Conservation (phyloP, 75 land plant genomes). For the Picea glauca region DNA sequence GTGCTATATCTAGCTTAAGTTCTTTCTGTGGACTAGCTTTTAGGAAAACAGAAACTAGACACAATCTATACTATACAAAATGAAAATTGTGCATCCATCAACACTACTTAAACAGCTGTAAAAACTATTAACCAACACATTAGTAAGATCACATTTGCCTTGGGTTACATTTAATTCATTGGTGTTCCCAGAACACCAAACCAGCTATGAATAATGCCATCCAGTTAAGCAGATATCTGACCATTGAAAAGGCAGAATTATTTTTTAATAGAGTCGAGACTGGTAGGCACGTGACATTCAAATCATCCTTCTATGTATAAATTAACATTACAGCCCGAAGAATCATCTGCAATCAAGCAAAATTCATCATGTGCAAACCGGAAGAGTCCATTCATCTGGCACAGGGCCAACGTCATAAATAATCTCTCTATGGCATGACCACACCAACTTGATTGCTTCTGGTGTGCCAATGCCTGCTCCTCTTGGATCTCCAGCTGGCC, state of each 20-base stretch:
- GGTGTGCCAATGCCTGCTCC: conserved; percentile 99
- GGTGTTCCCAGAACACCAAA: conserved; percentile 1
- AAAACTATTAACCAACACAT: neutral
- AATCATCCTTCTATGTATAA: neutral
- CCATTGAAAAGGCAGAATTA: neutral
- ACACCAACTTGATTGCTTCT: conserved; percentile 96
- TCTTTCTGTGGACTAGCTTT: neutral
- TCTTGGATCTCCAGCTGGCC: conserved; percentile 98
- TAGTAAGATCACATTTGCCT: neutral
- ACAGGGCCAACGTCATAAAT: conserved; percentile 94
- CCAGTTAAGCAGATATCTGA: neutral
- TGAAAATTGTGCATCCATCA: neutral
- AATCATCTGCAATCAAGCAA: neutral
- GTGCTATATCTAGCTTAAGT: neutral
- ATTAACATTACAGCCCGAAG: neutral
- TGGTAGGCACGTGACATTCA: neutral
- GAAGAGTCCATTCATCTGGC: conserved; percentile 66
- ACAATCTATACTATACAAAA: neutral
- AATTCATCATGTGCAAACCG: conserved; percentile 46
- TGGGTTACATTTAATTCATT: neutral
- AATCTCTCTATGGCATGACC: conserved; percentile 98
- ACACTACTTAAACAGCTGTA: neutral
- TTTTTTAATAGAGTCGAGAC: neutral
- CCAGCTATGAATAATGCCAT: neutral
- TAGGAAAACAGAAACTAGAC: neutral